Evolutionary conservation across 768 basidiomycete species (phyloP).

Genomic region (Xanthoconium stramineum): DNA sequence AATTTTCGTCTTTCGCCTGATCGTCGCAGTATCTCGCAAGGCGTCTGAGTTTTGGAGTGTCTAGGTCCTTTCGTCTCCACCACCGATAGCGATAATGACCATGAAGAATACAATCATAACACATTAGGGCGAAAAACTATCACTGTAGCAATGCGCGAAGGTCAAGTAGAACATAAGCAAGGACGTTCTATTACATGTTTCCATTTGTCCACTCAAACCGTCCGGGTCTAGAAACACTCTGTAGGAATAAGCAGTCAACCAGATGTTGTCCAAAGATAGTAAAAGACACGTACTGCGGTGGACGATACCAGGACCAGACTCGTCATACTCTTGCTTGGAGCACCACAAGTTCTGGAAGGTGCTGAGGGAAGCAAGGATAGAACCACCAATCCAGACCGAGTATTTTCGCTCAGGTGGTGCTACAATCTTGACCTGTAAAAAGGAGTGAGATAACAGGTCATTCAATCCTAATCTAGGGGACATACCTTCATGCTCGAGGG

Average conservation of each 20-base stretch:
- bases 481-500: slow-evolving; percentile 85
- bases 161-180: slow-evolving; percentile 13
- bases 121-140: slow-evolving; percentile 17
- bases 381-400: slow-evolving; percentile 94
- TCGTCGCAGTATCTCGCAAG: too few relatives aligned
- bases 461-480: neutral
- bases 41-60: too few relatives aligned
- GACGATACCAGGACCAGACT: slow-evolving; percentile 74
- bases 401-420: slow-evolving; percentile 93
- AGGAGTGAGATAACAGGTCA: neutral
- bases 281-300: slow-evolving; percentile 61
- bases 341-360: slow-evolving; percentile 98
- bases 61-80: too few relatives aligned
- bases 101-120: slow-evolving; percentile 19
- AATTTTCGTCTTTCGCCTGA: too few relatives aligned
- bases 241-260: neutral
- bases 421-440: slow-evolving; percentile 75
- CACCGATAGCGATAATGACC: neutral
- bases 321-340: slow-evolving; percentile 91
- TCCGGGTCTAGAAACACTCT: slow-evolving; percentile 27
- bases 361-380: slow-evolving; percentile 81
- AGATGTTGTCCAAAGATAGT: neutral
- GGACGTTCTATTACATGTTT: slow-evolving; percentile 28
- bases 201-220: slow-evolving; percentile 17
- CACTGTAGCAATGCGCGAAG: slow-evolving; percentile 13